A percentile compares a stretch with the other conserved stretches of the same genome.
Conservation (phyloP, 2,329 filamentous ascomycete genomes). For the Claviceps monticola region DNA sequence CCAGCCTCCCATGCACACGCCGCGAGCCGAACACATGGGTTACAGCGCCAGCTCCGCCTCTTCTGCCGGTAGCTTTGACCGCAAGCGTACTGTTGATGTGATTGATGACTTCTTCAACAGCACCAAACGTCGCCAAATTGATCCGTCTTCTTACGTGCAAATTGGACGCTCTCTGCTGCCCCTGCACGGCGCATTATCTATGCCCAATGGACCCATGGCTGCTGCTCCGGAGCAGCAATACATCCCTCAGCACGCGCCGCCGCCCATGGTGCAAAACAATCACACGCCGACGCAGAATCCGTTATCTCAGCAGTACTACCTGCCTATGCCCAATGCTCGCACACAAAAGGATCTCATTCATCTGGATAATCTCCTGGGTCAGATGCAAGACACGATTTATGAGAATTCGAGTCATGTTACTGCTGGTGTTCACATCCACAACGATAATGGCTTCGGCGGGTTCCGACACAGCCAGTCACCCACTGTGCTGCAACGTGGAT, state of each 20-base stretch:
- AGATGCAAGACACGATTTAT: constrained; percentile 92
- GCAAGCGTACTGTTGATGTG: constrained; percentile 76
- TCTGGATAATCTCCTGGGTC: constrained; percentile 87
- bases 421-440: constrained; percentile 63
- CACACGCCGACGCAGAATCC: constrained; percentile 44
- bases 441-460: constrained; percentile 49
- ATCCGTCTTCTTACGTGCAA: constrained; percentile 78
- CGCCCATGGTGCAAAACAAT: constrained; percentile 38
- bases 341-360: constrained; percentile 90
- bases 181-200: constrained; percentile 56
- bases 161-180: constrained; percentile 81
- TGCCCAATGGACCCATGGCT: constrained; percentile 37
- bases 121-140: constrained; percentile 81
- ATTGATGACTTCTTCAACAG: constrained; percentile 90
- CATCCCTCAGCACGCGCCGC: constrained; percentile 29
- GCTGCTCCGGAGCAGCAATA: constrained; percentile 34
- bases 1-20: constrained; percentile 40
- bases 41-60: constrained; percentile 34
- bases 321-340: constrained; percentile 73
- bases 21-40: constrained; percentile 46
- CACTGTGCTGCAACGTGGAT: constrained; percentile 26
- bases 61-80: constrained; percentile 42
- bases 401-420: constrained; percentile 78
- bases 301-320: constrained; percentile 62
- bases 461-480: constrained; percentile 45